These are phyloP conservation scores for Sporodiniella umbellata DNA, from an alignment of 371 early-diverging fungal species.

Conservation along the genomic window DNA sequence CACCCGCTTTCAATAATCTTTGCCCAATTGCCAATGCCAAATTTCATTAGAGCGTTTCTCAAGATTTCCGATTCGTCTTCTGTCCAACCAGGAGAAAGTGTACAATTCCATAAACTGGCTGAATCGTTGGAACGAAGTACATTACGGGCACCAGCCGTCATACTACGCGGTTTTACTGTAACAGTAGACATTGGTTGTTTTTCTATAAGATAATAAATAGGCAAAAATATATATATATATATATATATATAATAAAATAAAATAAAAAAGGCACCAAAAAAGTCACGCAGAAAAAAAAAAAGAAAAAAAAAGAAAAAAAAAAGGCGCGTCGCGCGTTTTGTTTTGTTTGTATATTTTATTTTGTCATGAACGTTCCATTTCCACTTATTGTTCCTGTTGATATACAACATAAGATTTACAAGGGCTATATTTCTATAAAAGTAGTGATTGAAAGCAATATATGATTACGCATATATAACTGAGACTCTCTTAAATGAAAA, in stretches of 20 bases:
- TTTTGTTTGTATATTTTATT: slow-evolving; percentile 1
- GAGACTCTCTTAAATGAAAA: background rate
- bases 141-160: slow-evolving; percentile 86
- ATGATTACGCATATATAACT: too few species aligned
- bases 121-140: slow-evolving; percentile 90
- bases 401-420: slow-evolving; percentile 23
- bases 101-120: slow-evolving; percentile 89
- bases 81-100: slow-evolving; percentile 91
- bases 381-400: slow-evolving; percentile 38
- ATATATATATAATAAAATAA: slow-evolving; percentile 10
- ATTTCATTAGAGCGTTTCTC: slow-evolving; percentile 81
- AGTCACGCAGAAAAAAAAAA: background rate
- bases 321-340: too few species aligned
- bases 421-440: slow-evolving; percentile 36
- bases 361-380: slow-evolving; percentile 20
- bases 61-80: slow-evolving; percentile 79
- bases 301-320: too few species aligned
- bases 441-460: too few species aligned
- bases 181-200: slow-evolving; percentile 26
- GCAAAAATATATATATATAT: too few species aligned
- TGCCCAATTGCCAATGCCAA: slow-evolving; percentile 93
- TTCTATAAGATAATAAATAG: too few species aligned
- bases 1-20: slow-evolving; percentile 87
- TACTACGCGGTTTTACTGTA: slow-evolving; percentile 70
- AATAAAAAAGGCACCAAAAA: slow-evolving; percentile 11